phyloP scores from a whole-genome alignment of 2,329 filamentous ascomycete genomes.

The Fusarium mexicanum region DNA sequence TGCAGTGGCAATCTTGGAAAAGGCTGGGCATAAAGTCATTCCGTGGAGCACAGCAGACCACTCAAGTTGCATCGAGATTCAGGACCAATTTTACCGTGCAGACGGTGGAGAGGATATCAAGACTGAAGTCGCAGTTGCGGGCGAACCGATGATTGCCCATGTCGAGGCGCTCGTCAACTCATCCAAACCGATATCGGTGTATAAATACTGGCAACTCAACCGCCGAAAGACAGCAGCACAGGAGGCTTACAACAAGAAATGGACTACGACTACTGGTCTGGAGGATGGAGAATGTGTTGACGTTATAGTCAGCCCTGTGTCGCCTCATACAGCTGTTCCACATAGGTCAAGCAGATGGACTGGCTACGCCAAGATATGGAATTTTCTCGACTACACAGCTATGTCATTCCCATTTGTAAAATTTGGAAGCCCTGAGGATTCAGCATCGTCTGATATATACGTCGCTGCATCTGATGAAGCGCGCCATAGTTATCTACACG shows the following conservation, averaged over 20 bases:
- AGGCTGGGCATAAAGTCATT: background rate
- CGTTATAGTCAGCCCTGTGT: background rate
- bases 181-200: background rate
- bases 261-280: background rate
- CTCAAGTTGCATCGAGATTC: background rate
- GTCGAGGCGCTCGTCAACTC: background rate
- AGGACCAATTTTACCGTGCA: background rate
- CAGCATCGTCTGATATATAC: background rate
- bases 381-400: background rate
- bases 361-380: background rate
- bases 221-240: background rate
- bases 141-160: background rate
- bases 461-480: background rate
- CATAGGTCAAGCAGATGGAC: background rate
- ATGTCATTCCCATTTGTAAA: background rate
- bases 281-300: background rate
- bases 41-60: background rate
- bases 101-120: background rate
- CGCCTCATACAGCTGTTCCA: background rate
- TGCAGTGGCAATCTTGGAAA: background rate
- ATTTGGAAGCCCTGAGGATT: background rate
- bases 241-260: background rate
- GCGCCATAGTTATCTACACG: background rate
- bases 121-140: background rate
- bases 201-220: slow-evolving; percentile 1